Evolutionary conservation across 1,284 basidiomycete genomes (phyloP).

Genomic region (Exobasidium cylindrosporum): DNA sequence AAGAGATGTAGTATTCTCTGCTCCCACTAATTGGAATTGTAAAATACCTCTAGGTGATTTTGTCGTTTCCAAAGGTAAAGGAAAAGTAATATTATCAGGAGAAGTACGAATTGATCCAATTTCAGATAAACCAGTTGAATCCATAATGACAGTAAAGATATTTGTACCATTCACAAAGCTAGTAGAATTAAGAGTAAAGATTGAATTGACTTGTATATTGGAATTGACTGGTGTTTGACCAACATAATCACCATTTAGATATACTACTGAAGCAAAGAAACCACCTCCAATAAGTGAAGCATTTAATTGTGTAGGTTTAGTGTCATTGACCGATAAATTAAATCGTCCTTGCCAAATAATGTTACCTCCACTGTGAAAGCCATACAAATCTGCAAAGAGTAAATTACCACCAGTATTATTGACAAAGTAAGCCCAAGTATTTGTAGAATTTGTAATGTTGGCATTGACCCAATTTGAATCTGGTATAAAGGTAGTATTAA

Average conservation of each 20-base stretch:
- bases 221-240: constrained; percentile 59
- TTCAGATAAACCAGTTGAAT: constrained; percentile 72
- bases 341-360: constrained; percentile 79
- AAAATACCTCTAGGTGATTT: constrained; percentile 73
- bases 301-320: constrained; percentile 65
- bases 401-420: constrained; percentile 58
- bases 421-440: constrained; percentile 5
- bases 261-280: constrained; percentile 75
- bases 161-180: constrained; percentile 62
- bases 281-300: constrained; percentile 71
- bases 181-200: constrained; percentile 61
- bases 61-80: not conserved
- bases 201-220: constrained; percentile 55
- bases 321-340: constrained; percentile 23
- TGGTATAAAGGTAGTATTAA: constrained; percentile 4
- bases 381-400: constrained; percentile 62
- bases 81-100: not conserved
- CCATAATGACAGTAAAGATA: constrained; percentile 72
- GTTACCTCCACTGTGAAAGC: constrained; percentile 61
- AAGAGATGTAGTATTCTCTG: constrained; percentile 53
- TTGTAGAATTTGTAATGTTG: constrained; percentile 10
- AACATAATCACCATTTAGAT: constrained; percentile 70
- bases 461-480: constrained; percentile 7
- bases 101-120: too few species aligned
- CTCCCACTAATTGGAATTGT: constrained; percentile 59